Conservation (phyloP, 176 grass and related monocot species). For the Saccharum spontaneum region DNA sequence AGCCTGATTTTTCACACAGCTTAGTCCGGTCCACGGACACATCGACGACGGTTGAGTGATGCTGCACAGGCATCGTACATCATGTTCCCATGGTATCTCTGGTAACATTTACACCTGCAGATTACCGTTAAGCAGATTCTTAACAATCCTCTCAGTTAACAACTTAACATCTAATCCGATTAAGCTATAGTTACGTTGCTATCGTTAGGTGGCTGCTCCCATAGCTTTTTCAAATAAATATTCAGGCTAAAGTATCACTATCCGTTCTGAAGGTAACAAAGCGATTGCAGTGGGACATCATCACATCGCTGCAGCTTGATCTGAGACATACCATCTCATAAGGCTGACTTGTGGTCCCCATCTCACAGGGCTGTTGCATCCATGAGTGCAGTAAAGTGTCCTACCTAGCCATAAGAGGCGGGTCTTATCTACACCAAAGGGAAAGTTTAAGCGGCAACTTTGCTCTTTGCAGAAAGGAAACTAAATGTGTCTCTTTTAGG, state of each 20-base stretch:
- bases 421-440: conserved; percentile 22
- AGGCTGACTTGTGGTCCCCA: background rate
- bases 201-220: conserved; percentile 7
- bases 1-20: no score
- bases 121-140: background rate
- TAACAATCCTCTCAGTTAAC: background rate
- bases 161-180: no score
- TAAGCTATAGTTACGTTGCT: background rate
- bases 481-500: conserved; percentile 16
- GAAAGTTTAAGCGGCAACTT: conserved; percentile 23
- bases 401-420: background rate
- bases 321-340: background rate
- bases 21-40: no score
- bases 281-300: background rate
- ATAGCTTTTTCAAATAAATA: background rate
- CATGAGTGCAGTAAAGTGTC: conserved; percentile 21
- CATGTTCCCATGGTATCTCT: background rate
- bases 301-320: background rate
- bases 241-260: background rate
- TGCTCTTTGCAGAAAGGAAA: conserved; percentile 30
- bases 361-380: conserved; percentile 27
- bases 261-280: conserved; percentile 2
- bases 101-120: background rate
- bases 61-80: no score
- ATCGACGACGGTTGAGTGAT: no score